Conservation (phyloP, 2,329 filamentous ascomycete species). For the Dryadomyces sulphureus region DNA sequence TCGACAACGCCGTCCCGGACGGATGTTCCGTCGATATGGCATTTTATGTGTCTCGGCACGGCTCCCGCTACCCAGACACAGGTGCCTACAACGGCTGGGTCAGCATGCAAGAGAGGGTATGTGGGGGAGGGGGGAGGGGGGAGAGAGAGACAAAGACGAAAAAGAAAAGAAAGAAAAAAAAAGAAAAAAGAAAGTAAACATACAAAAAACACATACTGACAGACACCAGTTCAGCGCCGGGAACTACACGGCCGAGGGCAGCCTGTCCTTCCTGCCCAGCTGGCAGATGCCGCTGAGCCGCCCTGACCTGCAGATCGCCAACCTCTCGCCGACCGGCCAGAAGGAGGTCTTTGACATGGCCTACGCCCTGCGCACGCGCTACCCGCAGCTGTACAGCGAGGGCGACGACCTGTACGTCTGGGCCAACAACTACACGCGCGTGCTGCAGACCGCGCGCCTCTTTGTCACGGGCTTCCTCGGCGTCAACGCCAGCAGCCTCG, state of each 20-base stretch:
- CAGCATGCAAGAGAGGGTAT: conserved; percentile 26
- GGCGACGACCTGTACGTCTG: conserved; percentile 41
- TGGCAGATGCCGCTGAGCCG: conserved; percentile 45
- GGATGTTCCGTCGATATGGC: conserved; percentile 45
- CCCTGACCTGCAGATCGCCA: conserved; percentile 39
- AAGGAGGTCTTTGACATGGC: conserved; percentile 45
- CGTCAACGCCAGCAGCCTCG: conserved; percentile 33
- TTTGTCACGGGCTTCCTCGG: conserved; percentile 49
- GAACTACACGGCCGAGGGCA: conserved; percentile 35
- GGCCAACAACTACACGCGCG: conserved; percentile 51
- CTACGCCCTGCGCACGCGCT: conserved; percentile 32
- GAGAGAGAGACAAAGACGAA: too few relatives aligned
- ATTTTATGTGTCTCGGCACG: conserved; percentile 45
- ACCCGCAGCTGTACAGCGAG: conserved; percentile 33
- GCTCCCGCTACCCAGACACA: conserved; percentile 45
- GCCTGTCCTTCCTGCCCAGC: conserved; percentile 38
- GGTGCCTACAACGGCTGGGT: conserved; percentile 46
- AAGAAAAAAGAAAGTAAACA: too few relatives aligned
- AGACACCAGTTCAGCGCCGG: conserved; percentile 32
- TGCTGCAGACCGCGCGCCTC: conserved; percentile 45
- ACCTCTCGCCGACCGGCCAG: conserved; percentile 45
- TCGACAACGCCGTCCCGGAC: conserved; percentile 37
- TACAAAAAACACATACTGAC: too few relatives aligned
- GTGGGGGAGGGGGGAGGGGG: too few relatives aligned
- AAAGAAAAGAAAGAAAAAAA: too few relatives aligned